A percentile compares a stretch with the other conserved stretches of the same genome.
Conservation (phyloP, 2,329 filamentous ascomycete species). For the Aspergillus brunneoviolaceus region DNA sequence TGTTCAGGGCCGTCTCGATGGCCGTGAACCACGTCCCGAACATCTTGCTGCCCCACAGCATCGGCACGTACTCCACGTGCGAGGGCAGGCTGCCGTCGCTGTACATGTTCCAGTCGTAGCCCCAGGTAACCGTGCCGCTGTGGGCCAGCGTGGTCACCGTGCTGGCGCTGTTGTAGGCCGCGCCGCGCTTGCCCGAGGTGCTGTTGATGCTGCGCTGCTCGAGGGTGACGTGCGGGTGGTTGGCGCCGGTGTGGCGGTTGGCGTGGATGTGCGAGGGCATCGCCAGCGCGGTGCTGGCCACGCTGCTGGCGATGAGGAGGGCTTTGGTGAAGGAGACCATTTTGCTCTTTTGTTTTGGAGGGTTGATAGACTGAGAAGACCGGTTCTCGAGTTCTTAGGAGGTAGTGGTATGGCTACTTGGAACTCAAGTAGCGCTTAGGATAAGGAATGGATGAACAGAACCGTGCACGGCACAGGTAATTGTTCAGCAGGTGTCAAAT, state of each 20-base stretch:
- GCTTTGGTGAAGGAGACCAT: slow-evolving; percentile 40
- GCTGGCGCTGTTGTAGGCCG: slow-evolving; percentile 42
- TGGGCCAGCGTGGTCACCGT: slow-evolving; percentile 34
- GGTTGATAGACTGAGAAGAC: slow-evolving; percentile 16
- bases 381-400: slow-evolving; percentile 21
- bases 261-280: slow-evolving; percentile 22
- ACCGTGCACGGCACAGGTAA: slow-evolving; percentile 37
- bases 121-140: slow-evolving; percentile 39
- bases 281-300: slow-evolving; percentile 37
- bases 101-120: slow-evolving; percentile 46
- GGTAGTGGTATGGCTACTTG: slow-evolving; percentile 4
- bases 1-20: slow-evolving; percentile 35
- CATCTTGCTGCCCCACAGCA: slow-evolving; percentile 45
- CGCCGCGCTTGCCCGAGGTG: slow-evolving; percentile 29
- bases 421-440: slow-evolving; percentile 1
- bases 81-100: slow-evolving; percentile 31
- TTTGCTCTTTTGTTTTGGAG: slow-evolving; percentile 17
- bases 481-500: slow-evolving; percentile 12
- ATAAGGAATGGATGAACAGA: slow-evolving; percentile 25
- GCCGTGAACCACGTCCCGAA: slow-evolving; percentile 37
- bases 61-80: slow-evolving; percentile 45
- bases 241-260: background rate
- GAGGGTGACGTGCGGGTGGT: slow-evolving; percentile 3
- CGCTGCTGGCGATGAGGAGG: slow-evolving; percentile 32
- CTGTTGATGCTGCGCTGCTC: slow-evolving; percentile 17